Percentiles rank a stretch among this genome's conserved stretches.
These are phyloP conservation scores for Casaregolazyma suthepensis DNA, from an alignment of 1,139 yeast genomes.

Conservation along the genomic window DNA sequence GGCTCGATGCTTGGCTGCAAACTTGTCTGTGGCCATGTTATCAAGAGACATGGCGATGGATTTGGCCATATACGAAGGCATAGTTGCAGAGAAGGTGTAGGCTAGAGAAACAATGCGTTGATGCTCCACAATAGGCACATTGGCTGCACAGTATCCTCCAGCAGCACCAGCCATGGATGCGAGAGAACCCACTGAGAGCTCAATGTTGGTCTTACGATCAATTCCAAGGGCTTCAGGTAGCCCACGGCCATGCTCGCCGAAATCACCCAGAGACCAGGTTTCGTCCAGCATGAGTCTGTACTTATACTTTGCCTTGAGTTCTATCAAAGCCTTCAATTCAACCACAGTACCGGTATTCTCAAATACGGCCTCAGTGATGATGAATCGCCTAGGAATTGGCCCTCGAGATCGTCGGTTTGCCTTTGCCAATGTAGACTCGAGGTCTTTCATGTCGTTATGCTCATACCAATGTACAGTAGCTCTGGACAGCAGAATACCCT, in stretches of 20 bases:
- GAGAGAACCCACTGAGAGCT: constrained; percentile 82
- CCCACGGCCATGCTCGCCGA: constrained; percentile 86
- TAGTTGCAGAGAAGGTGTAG: constrained; percentile 88
- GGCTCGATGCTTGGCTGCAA: neutral
- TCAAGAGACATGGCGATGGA: constrained; percentile 60
- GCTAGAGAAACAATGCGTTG: constrained; percentile 88
- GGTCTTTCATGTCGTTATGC: constrained; percentile 82
- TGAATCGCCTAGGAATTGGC: constrained; percentile 80
- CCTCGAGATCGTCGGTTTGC: constrained; percentile 45
- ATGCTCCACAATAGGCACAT: constrained; percentile 75
- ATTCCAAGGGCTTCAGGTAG: constrained; percentile 60
- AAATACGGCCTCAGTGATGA: constrained; percentile 85
- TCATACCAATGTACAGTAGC: constrained; percentile 73
- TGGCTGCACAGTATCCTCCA: constrained; percentile 95
- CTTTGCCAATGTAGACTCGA: constrained; percentile 60
- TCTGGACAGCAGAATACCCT: constrained; percentile 81
- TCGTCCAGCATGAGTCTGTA: constrained; percentile 86
- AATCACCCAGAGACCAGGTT: constrained; percentile 73
- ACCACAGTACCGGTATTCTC: constrained; percentile 79
- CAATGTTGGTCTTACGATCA: constrained; percentile 57
- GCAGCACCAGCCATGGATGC: constrained; percentile 81
- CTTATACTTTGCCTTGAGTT: constrained; percentile 73
- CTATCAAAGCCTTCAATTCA: constrained; percentile 61
- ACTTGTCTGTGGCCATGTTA: constrained; percentile 13
- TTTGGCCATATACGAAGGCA: constrained; percentile 86